Evolutionary conservation across 345 rosid genomes (phyloP).

Genomic region (Citrus maxima): DNA sequence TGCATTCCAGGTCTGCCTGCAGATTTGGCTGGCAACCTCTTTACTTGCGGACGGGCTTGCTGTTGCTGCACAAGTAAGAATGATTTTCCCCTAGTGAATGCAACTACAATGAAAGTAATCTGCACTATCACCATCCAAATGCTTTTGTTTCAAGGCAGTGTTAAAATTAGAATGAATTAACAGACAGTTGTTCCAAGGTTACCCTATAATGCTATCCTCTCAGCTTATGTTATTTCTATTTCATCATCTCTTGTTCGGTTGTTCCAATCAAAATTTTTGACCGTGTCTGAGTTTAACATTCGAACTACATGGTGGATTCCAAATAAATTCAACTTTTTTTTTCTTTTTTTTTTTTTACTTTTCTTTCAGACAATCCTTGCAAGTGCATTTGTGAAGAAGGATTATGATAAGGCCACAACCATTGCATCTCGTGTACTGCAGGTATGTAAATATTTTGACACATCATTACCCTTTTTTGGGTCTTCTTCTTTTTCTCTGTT

Average conservation of each 20-base stretch:
- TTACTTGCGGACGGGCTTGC: conserved; percentile 76
- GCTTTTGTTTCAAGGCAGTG: neutral
- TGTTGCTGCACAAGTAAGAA: conserved; percentile 65
- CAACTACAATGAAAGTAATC: neutral
- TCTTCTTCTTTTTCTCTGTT: neutral
- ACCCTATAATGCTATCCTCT: neutral
- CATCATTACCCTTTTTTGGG: neutral
- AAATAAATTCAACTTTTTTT: neutral
- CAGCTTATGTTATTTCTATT: neutral
- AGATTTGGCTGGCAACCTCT: conserved; percentile 66
- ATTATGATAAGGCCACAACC: conserved; percentile 33
- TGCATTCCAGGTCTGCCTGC: conserved; percentile 76
- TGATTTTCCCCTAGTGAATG: neutral
- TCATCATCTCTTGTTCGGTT: neutral
- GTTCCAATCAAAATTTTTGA: neutral
- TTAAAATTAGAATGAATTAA: neutral
- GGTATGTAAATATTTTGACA: conserved; percentile 26
- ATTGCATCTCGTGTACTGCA: conserved; percentile 52
- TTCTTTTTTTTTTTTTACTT: neutral
- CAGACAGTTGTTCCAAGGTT: neutral
- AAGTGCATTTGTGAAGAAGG: conserved; percentile 49
- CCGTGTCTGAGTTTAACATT: neutral
- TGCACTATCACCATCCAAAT: neutral
- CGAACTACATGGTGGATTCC: too few species aligned
- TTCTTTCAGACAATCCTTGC: conserved; percentile 52